Evolutionary conservation across 2,329 filamentous ascomycete species (phyloP).

Genomic region (Stachybotrys elegans): DNA sequence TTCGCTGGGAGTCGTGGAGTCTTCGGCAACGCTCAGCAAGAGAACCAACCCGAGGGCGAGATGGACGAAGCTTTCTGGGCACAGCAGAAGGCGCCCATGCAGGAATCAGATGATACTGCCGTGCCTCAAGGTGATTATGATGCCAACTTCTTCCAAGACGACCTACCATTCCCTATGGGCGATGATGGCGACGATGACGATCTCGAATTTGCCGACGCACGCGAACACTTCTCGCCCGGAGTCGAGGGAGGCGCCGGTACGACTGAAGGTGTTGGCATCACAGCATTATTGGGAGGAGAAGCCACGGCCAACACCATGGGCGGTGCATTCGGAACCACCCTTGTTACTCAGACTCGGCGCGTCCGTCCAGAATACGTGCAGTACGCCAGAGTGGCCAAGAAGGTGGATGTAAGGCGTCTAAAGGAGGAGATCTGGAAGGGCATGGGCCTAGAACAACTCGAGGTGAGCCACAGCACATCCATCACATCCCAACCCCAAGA

Average conservation of each 20-base stretch:
- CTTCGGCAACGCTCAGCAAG: slow-evolving; percentile 37
- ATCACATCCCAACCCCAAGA: slow-evolving; percentile 10
- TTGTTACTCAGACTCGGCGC: slow-evolving; percentile 60
- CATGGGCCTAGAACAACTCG: slow-evolving; percentile 51
- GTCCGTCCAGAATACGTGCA: slow-evolving; percentile 65
- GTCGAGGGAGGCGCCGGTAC: slow-evolving; percentile 44
- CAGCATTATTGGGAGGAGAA: slow-evolving; percentile 46
- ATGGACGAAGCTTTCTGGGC: slow-evolving; percentile 98
- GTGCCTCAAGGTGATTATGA: slow-evolving; percentile 77
- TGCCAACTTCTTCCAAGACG: slow-evolving; percentile 95
- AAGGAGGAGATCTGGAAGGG: slow-evolving; percentile 69
- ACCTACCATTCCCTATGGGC: slow-evolving; percentile 61
- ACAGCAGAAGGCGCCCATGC: slow-evolving; percentile 53
- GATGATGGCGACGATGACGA: slow-evolving; percentile 62
- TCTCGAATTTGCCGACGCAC: slow-evolving; percentile 71
- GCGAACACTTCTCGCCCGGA: slow-evolving; percentile 71
- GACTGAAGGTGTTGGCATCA: slow-evolving; percentile 43
- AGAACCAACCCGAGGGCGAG: slow-evolving; percentile 61
- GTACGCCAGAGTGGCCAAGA: slow-evolving; percentile 65
- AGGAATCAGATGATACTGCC: slow-evolving; percentile 46
- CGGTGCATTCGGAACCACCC: slow-evolving; percentile 58
- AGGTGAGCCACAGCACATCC: slow-evolving; percentile 33
- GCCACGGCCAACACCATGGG: slow-evolving; percentile 38
- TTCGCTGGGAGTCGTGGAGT: slow-evolving; percentile 41
- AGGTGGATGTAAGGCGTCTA: slow-evolving; percentile 62